These are phyloP conservation scores for Suillus ampliporus DNA, from an alignment of 768 basidiomycete species.

Conservation along the genomic window DNA sequence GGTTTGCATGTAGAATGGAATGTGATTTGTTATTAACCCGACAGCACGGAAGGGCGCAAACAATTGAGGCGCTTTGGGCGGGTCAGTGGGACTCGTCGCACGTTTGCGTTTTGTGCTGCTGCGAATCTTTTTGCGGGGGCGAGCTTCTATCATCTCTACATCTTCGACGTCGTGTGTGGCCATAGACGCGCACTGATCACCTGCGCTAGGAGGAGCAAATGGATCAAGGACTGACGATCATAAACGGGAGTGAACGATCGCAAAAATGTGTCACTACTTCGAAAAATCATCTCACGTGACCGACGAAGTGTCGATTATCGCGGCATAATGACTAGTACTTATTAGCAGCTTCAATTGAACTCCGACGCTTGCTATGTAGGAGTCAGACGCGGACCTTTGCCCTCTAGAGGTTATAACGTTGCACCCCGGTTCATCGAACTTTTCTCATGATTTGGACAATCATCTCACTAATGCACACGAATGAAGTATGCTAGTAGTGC, in stretches of 20 bases:
- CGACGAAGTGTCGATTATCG: too few species aligned
- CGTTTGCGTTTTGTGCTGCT: slow-evolving; percentile 12
- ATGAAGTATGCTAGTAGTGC: too few species aligned
- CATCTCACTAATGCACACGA: too few species aligned
- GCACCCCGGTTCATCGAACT: too few species aligned
- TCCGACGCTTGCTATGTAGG: too few species aligned
- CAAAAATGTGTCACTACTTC: background rate
- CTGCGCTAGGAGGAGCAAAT: background rate
- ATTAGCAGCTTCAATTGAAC: too few species aligned
- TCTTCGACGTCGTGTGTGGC: slow-evolving; percentile 16
- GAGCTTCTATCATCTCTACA: slow-evolving; percentile 19
- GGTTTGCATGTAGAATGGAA: slow-evolving; percentile 88
- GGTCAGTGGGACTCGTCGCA: slow-evolving; percentile 14
- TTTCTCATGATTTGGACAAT: too few species aligned
- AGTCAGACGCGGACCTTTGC: too few species aligned
- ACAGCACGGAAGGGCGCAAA: slow-evolving; percentile 96
- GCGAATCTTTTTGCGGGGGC: slow-evolving; percentile 32
- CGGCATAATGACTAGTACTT: too few species aligned
- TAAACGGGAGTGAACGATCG: background rate
- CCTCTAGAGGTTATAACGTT: too few species aligned
- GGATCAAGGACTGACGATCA: background rate
- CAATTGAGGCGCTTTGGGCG: slow-evolving; percentile 43
- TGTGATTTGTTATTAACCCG: slow-evolving; percentile 90
- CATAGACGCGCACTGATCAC: slow-evolving; percentile 18
- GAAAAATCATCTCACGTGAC: slow-evolving; percentile 15